These are phyloP conservation scores for Oxytropis ochrocephala DNA, from an alignment of 306 rosid genomes.

Conservation along the genomic window DNA sequence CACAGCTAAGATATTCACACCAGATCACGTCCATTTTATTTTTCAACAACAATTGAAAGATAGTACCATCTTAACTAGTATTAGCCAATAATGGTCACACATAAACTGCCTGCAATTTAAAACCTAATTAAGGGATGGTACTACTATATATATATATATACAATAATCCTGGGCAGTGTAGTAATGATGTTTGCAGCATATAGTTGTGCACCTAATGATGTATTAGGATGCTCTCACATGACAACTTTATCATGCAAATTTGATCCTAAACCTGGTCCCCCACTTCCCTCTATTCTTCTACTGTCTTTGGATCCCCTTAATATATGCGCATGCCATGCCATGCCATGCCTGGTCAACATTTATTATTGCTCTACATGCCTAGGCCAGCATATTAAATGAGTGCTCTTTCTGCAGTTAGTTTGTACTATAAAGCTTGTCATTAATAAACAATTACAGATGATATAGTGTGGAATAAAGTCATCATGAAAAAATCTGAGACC, in stretches of 20 bases:
- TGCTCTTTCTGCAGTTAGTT: conserved; percentile 16
- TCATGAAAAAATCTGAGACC: neutral
- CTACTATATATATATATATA: neutral
- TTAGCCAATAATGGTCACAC: too few relatives aligned
- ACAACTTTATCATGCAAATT: conserved; percentile 12
- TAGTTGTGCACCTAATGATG: conserved; percentile 42
- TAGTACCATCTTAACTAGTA: too few relatives aligned
- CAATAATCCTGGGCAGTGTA: conserved; percentile 25
- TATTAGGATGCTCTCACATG: conserved; percentile 29
- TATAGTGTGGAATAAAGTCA: neutral
- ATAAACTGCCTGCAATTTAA: too few relatives aligned
- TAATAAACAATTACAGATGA: neutral
- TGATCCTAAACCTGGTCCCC: conserved; percentile 22
- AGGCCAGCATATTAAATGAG: conserved; percentile 14
- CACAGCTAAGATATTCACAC: too few relatives aligned
- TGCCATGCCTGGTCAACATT: neutral
- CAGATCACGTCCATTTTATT: too few relatives aligned
- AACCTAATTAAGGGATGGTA: too few relatives aligned
- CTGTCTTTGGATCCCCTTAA: conserved; percentile 14
- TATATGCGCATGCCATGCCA: conserved; percentile 20
- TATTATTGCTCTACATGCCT: conserved; percentile 20
- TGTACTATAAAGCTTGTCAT: conserved; percentile 10
- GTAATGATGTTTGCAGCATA: conserved; percentile 44
- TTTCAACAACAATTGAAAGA: too few relatives aligned
- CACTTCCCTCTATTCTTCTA: conserved; percentile 15